These are phyloP conservation scores for Helminthosporium solani DNA, from an alignment of 2,329 filamentous ascomycete genomes.

Conservation along the genomic window DNA sequence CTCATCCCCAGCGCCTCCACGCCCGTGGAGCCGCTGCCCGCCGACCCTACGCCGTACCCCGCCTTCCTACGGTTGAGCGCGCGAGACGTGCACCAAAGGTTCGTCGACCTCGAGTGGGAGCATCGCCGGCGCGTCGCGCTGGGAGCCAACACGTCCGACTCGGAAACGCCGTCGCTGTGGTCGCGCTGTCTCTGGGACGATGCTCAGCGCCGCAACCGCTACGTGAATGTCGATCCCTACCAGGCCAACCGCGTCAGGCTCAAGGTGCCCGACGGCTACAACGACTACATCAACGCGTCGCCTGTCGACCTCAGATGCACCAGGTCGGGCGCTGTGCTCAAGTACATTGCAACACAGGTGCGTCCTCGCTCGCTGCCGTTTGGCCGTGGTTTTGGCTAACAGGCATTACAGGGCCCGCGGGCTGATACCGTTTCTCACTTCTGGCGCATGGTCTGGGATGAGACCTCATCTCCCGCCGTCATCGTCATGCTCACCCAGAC, in stretches of 20 bases:
- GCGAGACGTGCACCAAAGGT: slow-evolving; percentile 59
- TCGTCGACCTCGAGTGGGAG: slow-evolving; percentile 62
- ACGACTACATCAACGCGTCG: slow-evolving; percentile 56
- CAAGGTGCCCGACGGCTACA: slow-evolving; percentile 66
- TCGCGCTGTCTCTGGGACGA: slow-evolving; percentile 59
- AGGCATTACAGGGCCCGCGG: slow-evolving; percentile 70
- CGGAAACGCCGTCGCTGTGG: slow-evolving; percentile 55
- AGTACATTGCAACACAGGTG: slow-evolving; percentile 87
- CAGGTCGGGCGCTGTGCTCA: slow-evolving; percentile 44
- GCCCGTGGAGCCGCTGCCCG: slow-evolving; percentile 12
- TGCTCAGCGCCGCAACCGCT: slow-evolving; percentile 71
- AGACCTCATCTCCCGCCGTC: slow-evolving; percentile 68
- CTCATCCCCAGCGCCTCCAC: slow-evolving; percentile 19
- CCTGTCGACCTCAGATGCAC: slow-evolving; percentile 48
- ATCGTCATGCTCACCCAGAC: slow-evolving; percentile 95
- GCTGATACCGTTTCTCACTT: slow-evolving; percentile 73
- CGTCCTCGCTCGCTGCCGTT: not conserved
- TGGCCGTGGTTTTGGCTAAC: slow-evolving; percentile 1
- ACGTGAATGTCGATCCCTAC: slow-evolving; percentile 87
- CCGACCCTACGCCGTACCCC: slow-evolving; percentile 44
- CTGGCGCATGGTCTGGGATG: slow-evolving; percentile 94
- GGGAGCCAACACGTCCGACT: slow-evolving; percentile 36
- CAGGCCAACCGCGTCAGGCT: slow-evolving; percentile 81
- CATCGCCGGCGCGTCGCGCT: slow-evolving; percentile 57
- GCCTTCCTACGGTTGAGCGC: slow-evolving; percentile 55